phyloP scores from a whole-genome alignment of 2,329 filamentous ascomycete species.

The Stachybotrys echinatus region DNA sequence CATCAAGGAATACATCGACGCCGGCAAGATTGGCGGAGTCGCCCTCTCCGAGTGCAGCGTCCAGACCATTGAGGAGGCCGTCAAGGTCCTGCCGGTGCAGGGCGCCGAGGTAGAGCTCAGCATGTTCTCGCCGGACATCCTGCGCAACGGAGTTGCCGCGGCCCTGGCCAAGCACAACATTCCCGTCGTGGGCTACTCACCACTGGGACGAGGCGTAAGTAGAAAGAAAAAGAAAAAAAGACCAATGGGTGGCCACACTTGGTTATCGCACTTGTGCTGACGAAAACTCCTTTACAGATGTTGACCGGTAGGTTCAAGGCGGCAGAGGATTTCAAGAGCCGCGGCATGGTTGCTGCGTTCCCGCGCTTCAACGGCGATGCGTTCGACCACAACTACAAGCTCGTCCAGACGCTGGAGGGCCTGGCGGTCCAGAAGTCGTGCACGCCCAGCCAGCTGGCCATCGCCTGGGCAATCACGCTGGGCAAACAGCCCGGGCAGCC shows the following conservation, averaged over 20 bases:
- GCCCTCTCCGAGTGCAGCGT: slow-evolving; percentile 47
- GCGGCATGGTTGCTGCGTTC: slow-evolving; percentile 17
- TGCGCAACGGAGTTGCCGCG: slow-evolving; percentile 45
- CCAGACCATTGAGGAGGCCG: slow-evolving; percentile 42
- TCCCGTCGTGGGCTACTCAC: slow-evolving; percentile 67
- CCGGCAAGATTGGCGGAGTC: slow-evolving; percentile 46
- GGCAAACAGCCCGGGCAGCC: slow-evolving; percentile 47
- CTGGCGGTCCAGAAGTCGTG: slow-evolving; percentile 56
- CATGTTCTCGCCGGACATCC: slow-evolving; percentile 41
- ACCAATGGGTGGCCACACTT: no score
- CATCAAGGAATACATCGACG: slow-evolving; percentile 44
- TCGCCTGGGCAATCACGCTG: slow-evolving; percentile 56
- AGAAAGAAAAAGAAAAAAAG: no score
- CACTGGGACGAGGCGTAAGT: slow-evolving; percentile 53
- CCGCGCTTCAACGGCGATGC: slow-evolving; percentile 60
- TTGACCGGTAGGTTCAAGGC: slow-evolving; percentile 21
- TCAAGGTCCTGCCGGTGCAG: slow-evolving; percentile 35
- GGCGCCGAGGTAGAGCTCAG: slow-evolving; percentile 51
- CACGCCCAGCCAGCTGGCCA: slow-evolving; percentile 60
- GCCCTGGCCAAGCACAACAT: slow-evolving; percentile 60
- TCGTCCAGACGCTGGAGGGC: slow-evolving; percentile 51
- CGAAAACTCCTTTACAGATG: slow-evolving; percentile 15
- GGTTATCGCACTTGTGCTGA: no score
- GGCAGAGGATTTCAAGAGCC: slow-evolving; percentile 13
- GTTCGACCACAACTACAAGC: slow-evolving; percentile 59